Percentiles rank a stretch among this genome's conserved stretches.
Evolutionary conservation across 768 basidiomycete species (phyloP).

Genomic region (Dictyophora rubrovolvata): DNA sequence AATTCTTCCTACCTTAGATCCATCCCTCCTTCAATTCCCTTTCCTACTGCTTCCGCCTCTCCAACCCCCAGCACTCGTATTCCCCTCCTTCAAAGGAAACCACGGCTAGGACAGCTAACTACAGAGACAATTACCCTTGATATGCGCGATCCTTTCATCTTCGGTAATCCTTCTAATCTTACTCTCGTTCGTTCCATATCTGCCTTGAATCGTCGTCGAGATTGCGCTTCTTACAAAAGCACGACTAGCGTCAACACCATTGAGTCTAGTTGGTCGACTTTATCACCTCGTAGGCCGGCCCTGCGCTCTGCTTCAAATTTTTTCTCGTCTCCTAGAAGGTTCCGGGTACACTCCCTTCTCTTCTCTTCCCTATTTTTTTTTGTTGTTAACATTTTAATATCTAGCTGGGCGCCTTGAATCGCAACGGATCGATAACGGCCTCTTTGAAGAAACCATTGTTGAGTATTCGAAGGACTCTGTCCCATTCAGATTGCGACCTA

Average conservation of each 20-base stretch:
- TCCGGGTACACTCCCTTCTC: neutral
- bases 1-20: neutral
- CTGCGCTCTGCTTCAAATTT: neutral
- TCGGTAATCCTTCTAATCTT: conserved; percentile 5
- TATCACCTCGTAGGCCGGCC: neutral
- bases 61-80: neutral
- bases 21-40: conserved; percentile 1
- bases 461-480: neutral
- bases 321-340: conserved; percentile 1
- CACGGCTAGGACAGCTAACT: neutral
- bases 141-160: neutral
- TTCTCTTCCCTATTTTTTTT: neutral
- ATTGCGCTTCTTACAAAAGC: neutral
- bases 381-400: neutral
- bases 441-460: neutral
- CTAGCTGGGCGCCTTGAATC: neutral
- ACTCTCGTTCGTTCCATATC: conserved; percentile 2
- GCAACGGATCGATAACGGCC: neutral
- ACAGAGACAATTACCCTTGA: neutral
- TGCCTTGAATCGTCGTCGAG: neutral
- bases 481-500: neutral
- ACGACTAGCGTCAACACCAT: conserved; percentile 1
- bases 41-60: neutral
- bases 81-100: conserved; percentile 3
- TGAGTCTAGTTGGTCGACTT: neutral